Base-by-base conservation (phyloP, 2,329 filamentous ascomycete genomes). In the Penicillium sp. region DNA sequence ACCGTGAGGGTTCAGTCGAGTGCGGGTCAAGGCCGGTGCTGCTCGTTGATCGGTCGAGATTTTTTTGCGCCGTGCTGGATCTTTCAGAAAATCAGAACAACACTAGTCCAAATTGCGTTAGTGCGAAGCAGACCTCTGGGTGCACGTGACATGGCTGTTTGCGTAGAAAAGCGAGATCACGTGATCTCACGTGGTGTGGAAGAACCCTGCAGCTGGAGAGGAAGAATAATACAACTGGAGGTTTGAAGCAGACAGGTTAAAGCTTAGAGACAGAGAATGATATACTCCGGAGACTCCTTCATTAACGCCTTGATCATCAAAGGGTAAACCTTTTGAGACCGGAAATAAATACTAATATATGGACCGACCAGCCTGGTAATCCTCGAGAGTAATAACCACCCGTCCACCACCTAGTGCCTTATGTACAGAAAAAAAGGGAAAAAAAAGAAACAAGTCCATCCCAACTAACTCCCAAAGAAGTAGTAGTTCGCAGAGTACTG, bases 401-500 rank as follows among this genome's bases (percentile, higher is more conserved):
- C 42, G 28, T 53, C 38, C 28, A 17, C 45, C 30, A 24, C 37
- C 19, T 9, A n/a, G 37, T 17, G 30, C 51, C 44, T 60, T 71
- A 69, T 68, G 45, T 66, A 68, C 64, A 63, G 50, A 53, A 37
- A 15, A 55, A 51, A 37, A 13, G 17, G 30, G 4, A 37, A 37
- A 37, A 4, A 15, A 45, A 45, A 37, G 4, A 37, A 4, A 15
- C 42, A 45, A 37, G 4, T 2, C 53, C 33, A 13, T 7, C 24
- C 24, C 45, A 49, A 30, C 65, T 65, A 75, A 56, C 67, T 68
- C 13, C 70, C 76, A 72, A 72, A 86, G 64, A 84, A 89, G 89
- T 85, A 89, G 70, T 91, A 97, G 84, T 93, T 86, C 45, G 93
- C 88, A 35, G 91, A 84, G 79, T 98, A 97, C 72, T 93, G 83